Conservation (phyloP, 2,329 filamentous ascomycete genomes). For the Plectosphaerella cucumerina region DNA sequence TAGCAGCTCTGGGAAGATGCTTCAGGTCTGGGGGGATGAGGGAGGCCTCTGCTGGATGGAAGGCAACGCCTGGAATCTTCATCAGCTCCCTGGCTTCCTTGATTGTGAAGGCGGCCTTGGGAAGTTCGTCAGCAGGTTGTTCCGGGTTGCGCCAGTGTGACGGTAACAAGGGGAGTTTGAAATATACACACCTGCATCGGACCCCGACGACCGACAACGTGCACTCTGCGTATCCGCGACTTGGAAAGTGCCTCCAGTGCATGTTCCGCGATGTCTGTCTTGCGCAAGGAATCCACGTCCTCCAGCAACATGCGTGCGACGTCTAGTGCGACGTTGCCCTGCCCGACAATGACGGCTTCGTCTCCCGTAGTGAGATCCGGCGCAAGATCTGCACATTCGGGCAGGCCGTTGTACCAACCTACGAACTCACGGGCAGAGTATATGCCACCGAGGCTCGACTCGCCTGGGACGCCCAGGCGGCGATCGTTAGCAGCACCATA, state of each 20-base stretch:
- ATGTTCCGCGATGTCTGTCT: slow-evolving; percentile 85
- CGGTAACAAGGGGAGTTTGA: no score
- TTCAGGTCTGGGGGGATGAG: slow-evolving; percentile 66
- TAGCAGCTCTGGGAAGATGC: slow-evolving; percentile 69
- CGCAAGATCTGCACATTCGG: slow-evolving; percentile 69
- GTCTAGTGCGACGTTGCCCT: slow-evolving; percentile 94
- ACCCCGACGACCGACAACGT: slow-evolving; percentile 83
- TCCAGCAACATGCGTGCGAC: slow-evolving; percentile 84
- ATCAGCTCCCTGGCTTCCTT: slow-evolving; percentile 90
- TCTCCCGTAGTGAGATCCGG: slow-evolving; percentile 73
- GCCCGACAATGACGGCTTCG: slow-evolving; percentile 83
- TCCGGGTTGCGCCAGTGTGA: no score
- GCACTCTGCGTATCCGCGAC: slow-evolving; percentile 74
- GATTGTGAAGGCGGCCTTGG: slow-evolving; percentile 87
- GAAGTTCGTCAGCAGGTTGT: not conserved
- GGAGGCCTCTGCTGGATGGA: slow-evolving; percentile 61
- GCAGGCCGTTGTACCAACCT: slow-evolving; percentile 96
- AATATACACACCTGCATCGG: slow-evolving; percentile 74
- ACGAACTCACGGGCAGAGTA: slow-evolving; percentile 91
- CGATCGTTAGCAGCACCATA: slow-evolving; percentile 88
- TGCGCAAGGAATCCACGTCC: slow-evolving; percentile 65
- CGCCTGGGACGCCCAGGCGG: slow-evolving; percentile 73
- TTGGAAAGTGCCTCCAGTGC: slow-evolving; percentile 69
- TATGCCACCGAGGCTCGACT: slow-evolving; percentile 66
- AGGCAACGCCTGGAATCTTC: slow-evolving; percentile 67